A percentile compares a stretch with the other conserved stretches of the same genome.
Evolutionary conservation across 2,329 filamentous ascomycete genomes (phyloP).

Genomic region (Pyricularia sp.): DNA sequence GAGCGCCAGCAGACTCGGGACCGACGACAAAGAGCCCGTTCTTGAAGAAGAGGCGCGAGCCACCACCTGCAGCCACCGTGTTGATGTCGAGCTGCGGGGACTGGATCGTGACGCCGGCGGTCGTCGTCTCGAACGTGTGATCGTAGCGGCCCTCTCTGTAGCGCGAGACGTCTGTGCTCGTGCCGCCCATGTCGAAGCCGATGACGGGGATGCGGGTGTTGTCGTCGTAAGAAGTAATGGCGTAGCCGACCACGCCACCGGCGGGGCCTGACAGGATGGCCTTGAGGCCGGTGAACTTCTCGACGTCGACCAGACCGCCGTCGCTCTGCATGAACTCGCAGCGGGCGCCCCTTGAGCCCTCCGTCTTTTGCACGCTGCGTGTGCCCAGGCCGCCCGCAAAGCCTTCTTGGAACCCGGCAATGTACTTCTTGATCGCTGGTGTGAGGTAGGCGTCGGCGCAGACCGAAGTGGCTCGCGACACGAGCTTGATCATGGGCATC

Average conservation of each 20-base stretch:
- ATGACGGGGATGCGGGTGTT: constrained; percentile 76
- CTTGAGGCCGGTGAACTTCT: constrained; percentile 70
- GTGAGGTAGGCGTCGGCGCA: constrained; percentile 73
- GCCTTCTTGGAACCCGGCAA: constrained; percentile 58
- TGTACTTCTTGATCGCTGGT: constrained; percentile 66
- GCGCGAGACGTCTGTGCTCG: constrained; percentile 79
- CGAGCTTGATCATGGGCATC: constrained; percentile 84
- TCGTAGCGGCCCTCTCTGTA: constrained; percentile 80
- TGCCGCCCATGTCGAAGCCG: constrained; percentile 93
- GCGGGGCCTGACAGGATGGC: constrained; percentile 83
- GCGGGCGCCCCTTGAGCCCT: constrained; percentile 50
- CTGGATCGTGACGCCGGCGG: constrained; percentile 86
- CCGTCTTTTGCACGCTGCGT: constrained; percentile 55
- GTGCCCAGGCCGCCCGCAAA: constrained; percentile 72
- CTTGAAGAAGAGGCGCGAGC: constrained; percentile 70
- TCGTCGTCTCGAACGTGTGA: constrained; percentile 89
- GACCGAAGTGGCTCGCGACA: constrained; percentile 61
- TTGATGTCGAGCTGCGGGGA: constrained; percentile 90
- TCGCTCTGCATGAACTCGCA: constrained; percentile 96
- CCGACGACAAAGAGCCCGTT: constrained; percentile 58
- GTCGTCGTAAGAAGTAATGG: constrained; percentile 78
- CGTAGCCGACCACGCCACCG: constrained; percentile 88
- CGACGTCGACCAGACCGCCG: constrained; percentile 59
- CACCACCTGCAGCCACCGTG: constrained; percentile 83
- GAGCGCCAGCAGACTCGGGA: constrained; percentile 51